Conservation (phyloP, 345 rosid genomes). For the Mercurialis annua region DNA sequence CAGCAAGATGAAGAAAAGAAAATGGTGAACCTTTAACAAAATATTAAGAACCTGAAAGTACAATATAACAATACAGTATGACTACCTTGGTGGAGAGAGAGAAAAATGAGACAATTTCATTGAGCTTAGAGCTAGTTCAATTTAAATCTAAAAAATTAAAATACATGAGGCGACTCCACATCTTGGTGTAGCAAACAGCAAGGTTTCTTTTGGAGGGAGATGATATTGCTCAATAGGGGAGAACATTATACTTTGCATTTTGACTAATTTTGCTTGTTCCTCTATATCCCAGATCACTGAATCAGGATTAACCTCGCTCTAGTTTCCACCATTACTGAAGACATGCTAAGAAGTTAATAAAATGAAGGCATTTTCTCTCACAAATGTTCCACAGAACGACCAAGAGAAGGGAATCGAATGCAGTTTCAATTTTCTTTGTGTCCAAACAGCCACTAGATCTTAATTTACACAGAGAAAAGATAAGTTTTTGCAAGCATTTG, state of each 20-base stretch:
- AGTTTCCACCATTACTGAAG: not conserved
- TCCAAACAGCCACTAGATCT: not conserved
- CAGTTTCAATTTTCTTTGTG: not conserved
- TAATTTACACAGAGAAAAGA: not conserved
- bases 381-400: not conserved
- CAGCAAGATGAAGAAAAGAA: slow-evolving; percentile 2
- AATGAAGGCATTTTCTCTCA: not conserved
- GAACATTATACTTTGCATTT: not conserved
- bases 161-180: not conserved
- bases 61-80: not conserved
- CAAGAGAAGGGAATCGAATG: not conserved
- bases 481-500: not conserved
- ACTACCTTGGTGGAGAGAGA: not conserved
- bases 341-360: not conserved
- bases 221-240: not conserved
- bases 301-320: not conserved
- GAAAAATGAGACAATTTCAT: not conserved
- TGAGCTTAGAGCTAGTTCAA: not conserved
- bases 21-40: not conserved
- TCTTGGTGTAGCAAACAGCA: not conserved
- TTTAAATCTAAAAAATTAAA: not conserved
- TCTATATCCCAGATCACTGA: not conserved
- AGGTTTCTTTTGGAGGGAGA: not conserved
- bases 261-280: not conserved
- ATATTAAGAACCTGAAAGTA: not conserved